Conservation (phyloP, 108 stramenopile genomes). For the Cylindrotheca closterium region DNA sequence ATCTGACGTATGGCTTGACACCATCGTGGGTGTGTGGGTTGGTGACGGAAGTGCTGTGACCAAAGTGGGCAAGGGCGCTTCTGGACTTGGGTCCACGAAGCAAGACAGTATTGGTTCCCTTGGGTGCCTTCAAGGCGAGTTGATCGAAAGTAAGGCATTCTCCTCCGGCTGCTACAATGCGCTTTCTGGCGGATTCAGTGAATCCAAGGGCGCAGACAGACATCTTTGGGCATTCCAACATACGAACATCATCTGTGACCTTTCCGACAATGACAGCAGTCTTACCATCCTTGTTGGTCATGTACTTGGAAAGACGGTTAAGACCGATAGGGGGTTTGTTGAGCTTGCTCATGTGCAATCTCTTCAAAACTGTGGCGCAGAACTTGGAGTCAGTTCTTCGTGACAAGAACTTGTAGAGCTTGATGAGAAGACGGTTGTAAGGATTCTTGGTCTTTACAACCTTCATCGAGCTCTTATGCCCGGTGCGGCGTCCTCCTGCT, state of each 20-base stretch:
- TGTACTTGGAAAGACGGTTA: conserved; percentile 92
- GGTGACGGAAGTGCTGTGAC: conserved; percentile 88
- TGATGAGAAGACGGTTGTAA: conserved; percentile 97
- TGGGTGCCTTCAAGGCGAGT: conserved; percentile 95
- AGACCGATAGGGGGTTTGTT: conserved; percentile 97
- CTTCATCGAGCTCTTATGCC: conserved; percentile 96
- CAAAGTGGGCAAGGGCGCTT: conserved; percentile 96
- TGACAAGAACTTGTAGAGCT: conserved; percentile 97
- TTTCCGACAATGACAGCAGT: conserved; percentile 97
- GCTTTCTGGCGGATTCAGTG: conserved; percentile 97
- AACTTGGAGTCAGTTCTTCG: conserved; percentile 98
- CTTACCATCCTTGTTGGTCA: conserved; percentile 96
- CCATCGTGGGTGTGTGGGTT: conserved; percentile 91
- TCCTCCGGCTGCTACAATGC: conserved; percentile 97
- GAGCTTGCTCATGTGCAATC: conserved; percentile 97
- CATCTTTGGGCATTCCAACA: conserved; percentile 93
- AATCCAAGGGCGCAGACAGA: conserved; percentile 96
- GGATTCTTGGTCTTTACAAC: conserved; percentile 97
- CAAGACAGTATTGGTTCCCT: conserved; percentile 95
- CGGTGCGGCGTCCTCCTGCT: conserved; percentile 97
- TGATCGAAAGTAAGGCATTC: conserved; percentile 99
- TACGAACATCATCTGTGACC: conserved; percentile 98
- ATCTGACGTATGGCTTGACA: conserved; percentile 97
- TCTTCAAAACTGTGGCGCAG: conserved; percentile 93
- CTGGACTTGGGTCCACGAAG: conserved; percentile 98